Conservation (phyloP, 768 basidiomycete genomes). For the Boletus eberwhitei region DNA sequence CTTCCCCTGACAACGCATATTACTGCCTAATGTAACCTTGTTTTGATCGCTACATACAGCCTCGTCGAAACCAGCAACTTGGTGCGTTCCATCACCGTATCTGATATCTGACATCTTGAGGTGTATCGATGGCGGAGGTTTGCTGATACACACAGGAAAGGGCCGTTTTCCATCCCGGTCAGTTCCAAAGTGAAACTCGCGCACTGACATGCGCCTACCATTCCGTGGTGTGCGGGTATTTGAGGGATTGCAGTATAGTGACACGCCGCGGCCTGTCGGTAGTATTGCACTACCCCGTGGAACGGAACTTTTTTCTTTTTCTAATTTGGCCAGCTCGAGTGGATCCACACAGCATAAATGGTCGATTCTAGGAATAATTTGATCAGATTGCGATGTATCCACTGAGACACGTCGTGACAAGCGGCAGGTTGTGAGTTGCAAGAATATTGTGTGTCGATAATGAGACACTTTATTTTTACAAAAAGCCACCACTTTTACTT, state of each 20-base stretch:
- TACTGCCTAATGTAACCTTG: not conserved
- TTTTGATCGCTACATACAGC: not conserved
- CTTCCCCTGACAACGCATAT: too few relatives aligned
- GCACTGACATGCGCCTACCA: not conserved
- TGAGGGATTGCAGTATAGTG: not conserved
- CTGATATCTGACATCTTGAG: constrained; percentile 7
- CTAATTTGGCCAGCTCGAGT: not conserved
- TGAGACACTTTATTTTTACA: constrained; percentile 28
- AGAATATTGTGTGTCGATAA: not conserved
- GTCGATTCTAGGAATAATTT: not conserved
- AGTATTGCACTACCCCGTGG: not conserved
- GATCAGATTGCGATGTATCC: not conserved
- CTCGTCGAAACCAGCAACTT: not conserved
- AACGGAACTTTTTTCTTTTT: not conserved
- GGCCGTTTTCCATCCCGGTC: not conserved
- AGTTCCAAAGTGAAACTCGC: constrained; percentile 14
- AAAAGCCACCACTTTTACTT: constrained; percentile 65
- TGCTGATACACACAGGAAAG: not conserved
- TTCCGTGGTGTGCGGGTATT: not conserved
- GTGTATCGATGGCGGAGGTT: not conserved
- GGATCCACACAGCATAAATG: not conserved
- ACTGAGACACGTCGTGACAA: constrained; percentile 11
- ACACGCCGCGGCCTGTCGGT: not conserved
- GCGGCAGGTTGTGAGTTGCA: not conserved
- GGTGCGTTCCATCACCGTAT: constrained; percentile 5